Base-by-base conservation (phyloP, 768 basidiomycete genomes). In the Psilocybe cubensis region DNA sequence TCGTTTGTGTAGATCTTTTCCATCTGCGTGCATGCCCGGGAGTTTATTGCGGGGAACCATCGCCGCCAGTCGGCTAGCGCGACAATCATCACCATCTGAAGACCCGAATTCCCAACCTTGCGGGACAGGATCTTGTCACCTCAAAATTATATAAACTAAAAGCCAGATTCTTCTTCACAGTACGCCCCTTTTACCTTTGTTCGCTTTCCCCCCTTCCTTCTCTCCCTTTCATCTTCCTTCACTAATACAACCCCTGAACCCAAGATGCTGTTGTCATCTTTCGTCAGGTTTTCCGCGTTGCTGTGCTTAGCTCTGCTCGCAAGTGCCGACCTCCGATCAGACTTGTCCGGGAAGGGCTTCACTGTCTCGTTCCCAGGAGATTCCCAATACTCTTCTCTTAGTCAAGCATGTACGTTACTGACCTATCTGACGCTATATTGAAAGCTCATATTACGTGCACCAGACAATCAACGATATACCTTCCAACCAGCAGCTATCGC, bases 401-500 rank as follows among this genome's bases (percentile, higher is more conserved):
- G 63, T 20, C 48, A 57, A 42, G 58, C 67, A 8, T 70, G 69
- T 68, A 40, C 46, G 65, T 51, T 12, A 25, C 17, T 9, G 29
- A 23, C 8, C 23, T 29, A 2, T 31, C 42, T 10, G 21, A n/a
- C 14, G 14, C 10, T 42, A 14, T n/a, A 42, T 41, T 23, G 17
- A 3, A 9, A 43, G n/a, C 23, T 17, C 46, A 24, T 7, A 23
- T 3, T 8, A 50, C 27, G 27, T 28, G 4, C 46, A 3, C 8
- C 1, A 72, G 70, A 63, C 58, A 74, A 74, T 43, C 48, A 38
- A 9, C 59, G 71, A 24, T 71, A 62, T 43, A 58, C 63, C 0
- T 67, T 68, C 51, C 52, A 64, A 20, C 73, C 73, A 23, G 66
- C 68, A 3, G 71, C 63, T 4, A 61, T 74, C 3, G 62, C 70